Evolutionary conservation across 2,329 filamentous ascomycete species (phyloP), one percentile per base, ranked within the genome.

Genomic region (Penicillium olsonii): DNA sequence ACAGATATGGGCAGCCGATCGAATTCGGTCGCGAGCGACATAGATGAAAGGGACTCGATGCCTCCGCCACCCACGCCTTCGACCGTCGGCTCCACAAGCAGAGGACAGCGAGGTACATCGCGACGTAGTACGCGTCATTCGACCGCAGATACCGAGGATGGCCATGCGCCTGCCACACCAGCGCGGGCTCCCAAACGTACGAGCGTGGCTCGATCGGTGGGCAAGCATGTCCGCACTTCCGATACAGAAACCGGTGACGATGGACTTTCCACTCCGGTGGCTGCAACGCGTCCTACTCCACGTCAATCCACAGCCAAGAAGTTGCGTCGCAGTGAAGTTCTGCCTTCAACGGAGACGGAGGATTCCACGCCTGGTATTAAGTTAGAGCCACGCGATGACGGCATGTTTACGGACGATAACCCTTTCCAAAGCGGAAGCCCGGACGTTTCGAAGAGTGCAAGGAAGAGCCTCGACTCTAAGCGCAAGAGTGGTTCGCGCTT

Each of bases 381-480:
- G 54, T 63, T 72, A 9, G 73, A 78, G 37, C 68, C 64, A 7
- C 67, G 64, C 33, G 78, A 80, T 6, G 80, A 81, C 27, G 87
- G 80, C 62, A 86, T 88, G 26, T 97, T 97, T 70, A 90, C 87
- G 1, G 82, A 86, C 59, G 90, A 96, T 45, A 97, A 97, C 63
- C 92, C 92, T 0, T 97, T 97, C 67, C 92, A 97, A 68, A 89
- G 88, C 65, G 87, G 90, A 34, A 88, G 86, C 5, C 67, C 74
- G 1, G 71, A 78, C 22, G 76, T 66, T 75, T 77, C 22, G 73
- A 80, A 18, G 73, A 53, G 62, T 11, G 58, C 64, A 22, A 61
- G 59, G 15, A 49, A 56, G 7, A 61, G 61, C 48, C 51, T 52
- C 45, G 66, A 66, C 61, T 62, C 81, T 70, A 70, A 80, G 59